Evolutionary conservation across 148 eudicot species (phyloP), one percentile per base, ranked within the genome.

Genomic region (Cornus controversa): DNA sequence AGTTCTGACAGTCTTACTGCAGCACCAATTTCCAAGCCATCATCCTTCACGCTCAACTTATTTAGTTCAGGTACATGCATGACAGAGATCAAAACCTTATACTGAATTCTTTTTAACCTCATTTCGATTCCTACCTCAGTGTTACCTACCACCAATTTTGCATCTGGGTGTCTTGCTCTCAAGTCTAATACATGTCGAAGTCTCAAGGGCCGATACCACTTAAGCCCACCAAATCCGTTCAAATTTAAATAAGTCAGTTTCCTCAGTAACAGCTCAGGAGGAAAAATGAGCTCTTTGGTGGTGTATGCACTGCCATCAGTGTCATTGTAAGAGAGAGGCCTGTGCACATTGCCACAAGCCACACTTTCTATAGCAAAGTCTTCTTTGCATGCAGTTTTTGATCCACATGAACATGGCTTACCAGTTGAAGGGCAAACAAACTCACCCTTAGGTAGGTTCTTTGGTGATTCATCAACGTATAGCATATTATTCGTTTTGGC

Each of bases 361-460:
- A 34, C 25, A 53, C 73, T 77, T 69, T 71, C 78, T 78, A 75
- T 76, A 18, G 36, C 54, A 28, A 74, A 78, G 31, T 77, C 85
- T 73, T 72, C 66, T 14, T 77, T 71, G 65, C 82, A 72, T 71
- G 36, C 84, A 77, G 83, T 66, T 42, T 84, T 81, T 26, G 77
- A 67, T 74, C 96, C 87, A 82, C 99, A 96, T 25, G 96, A 93
- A 86, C 99, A 96, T 34, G 98, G 99, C 72, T 92, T 80, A 47
- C 99, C 99, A 68, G 95, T 93, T 62, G 98, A 91, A 73, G 99
- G 99, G 85, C 99, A 96, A 47, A 96, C 81, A 81, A 89, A 90
- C 76, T 93, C 93, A 77, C 86, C 81, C 36, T 75, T 85, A 42
- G 73, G 57, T 67, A 53, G 64, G 70, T 81, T 86, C 68, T 72